phyloP scores from a whole-genome alignment of 73 alveolate genomes.

The Uronychia setigera region DNA sequence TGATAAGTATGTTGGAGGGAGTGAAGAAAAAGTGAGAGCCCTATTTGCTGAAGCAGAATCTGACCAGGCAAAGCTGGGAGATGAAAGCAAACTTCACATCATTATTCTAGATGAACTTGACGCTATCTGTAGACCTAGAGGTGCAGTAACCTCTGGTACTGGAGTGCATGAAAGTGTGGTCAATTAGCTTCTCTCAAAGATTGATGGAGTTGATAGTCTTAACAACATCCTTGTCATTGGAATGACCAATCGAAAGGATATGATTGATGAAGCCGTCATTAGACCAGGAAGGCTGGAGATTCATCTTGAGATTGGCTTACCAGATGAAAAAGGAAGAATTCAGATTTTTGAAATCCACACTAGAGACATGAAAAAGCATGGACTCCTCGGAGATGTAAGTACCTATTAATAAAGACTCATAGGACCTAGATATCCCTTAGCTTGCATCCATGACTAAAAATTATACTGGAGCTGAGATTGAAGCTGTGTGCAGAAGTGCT shows the following conservation, averaged over 20 bases:
- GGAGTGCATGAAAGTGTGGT: conserved; percentile 99
- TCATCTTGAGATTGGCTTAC: conserved; percentile 98
- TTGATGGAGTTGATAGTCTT: conserved; percentile 99
- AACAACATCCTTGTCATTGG: conserved; percentile 99
- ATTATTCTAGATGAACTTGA: conserved; percentile 99
- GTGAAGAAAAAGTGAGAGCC: conserved; percentile 96
- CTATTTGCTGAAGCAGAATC: conserved; percentile 96
- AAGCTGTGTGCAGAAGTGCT: conserved; percentile 94
- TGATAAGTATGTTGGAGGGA: conserved; percentile 96
- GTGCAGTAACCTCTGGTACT: conserved; percentile 95
- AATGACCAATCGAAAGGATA: conserved; percentile 98
- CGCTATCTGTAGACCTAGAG: conserved; percentile 99
- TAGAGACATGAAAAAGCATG: conserved; percentile 89
- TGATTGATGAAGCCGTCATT: conserved; percentile 99
- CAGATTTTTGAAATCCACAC: conserved; percentile 99
- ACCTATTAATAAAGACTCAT: too few relatives aligned
- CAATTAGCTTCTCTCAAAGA: conserved; percentile 98
- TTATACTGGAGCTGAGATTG: conserved; percentile 98
- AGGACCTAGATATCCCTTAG: conserved; percentile 83
- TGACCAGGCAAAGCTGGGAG: conserved; percentile 95
- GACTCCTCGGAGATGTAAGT: conserved; percentile 88
- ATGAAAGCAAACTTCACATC: conserved; percentile 97
- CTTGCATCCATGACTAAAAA: conserved; percentile 90
- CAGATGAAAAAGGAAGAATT: conserved; percentile 98
- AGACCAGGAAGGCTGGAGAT: conserved; percentile 99